Percentiles rank a stretch among this genome's conserved stretches.
These are phyloP conservation scores for Thelonectria rubi DNA, from an alignment of 2,329 filamentous ascomycete species.

Conservation along the genomic window DNA sequence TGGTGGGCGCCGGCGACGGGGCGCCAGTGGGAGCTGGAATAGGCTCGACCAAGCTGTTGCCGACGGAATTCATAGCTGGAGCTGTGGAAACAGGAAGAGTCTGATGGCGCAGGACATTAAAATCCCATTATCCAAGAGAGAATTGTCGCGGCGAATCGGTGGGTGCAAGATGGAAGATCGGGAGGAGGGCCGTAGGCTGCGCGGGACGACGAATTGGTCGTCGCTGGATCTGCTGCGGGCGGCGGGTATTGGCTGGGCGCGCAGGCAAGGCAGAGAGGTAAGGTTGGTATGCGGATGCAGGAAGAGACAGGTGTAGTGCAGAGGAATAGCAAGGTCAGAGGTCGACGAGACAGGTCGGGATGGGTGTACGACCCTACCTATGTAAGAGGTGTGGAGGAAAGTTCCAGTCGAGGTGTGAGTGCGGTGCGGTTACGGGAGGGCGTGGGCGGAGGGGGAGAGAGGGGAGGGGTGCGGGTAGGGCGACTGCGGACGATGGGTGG, in stretches of 20 bases:
- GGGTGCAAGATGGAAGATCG: slow-evolving; percentile 19
- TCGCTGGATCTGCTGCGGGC: slow-evolving; percentile 16
- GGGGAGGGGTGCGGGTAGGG: slow-evolving; percentile 26
- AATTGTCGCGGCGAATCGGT: slow-evolving; percentile 16
- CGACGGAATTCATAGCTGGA: slow-evolving; percentile 50
- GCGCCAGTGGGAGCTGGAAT: slow-evolving; percentile 34
- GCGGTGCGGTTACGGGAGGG: slow-evolving; percentile 28
- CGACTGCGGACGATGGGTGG: neutral
- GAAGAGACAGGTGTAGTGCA: slow-evolving; percentile 20
- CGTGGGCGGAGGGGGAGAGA: slow-evolving; percentile 22
- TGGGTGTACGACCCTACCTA: slow-evolving; percentile 18
- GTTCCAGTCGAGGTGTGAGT: slow-evolving; percentile 7
- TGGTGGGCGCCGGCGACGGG: slow-evolving; percentile 33
- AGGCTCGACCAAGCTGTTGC: slow-evolving; percentile 49
- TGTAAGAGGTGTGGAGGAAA: slow-evolving; percentile 17
- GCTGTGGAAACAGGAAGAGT: slow-evolving; percentile 23
- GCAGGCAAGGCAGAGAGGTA: neutral
- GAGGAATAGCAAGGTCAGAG: slow-evolving; percentile 10
- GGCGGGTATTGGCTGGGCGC: slow-evolving; percentile 2
- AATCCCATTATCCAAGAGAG: slow-evolving; percentile 39
- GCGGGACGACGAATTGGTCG: slow-evolving; percentile 23
- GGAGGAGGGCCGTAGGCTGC: slow-evolving; percentile 27
- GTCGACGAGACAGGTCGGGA: slow-evolving; percentile 17
- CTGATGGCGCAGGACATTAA: slow-evolving; percentile 32
- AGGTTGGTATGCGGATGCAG: slow-evolving; percentile 16